phyloP scores from a whole-genome alignment of 495 filamentous ascomycete genomes.

The Lentithecium fluviatile region DNA sequence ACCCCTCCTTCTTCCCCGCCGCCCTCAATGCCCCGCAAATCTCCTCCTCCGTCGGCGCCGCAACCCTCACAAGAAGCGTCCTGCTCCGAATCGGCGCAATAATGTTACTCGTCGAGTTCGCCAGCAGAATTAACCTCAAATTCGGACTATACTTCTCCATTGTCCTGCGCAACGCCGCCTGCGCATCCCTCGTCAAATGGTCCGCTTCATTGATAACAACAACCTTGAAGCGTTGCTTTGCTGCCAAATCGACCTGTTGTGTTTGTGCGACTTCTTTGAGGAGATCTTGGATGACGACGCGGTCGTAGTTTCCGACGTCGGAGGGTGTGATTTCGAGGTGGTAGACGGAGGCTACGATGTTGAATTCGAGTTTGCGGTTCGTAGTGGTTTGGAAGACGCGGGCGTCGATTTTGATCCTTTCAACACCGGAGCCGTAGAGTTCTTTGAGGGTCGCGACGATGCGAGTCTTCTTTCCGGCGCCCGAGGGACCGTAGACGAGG shows the following conservation, averaged over 20 bases:
- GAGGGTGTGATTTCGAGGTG: slow-evolving; percentile 97
- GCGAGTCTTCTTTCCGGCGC: slow-evolving; percentile 95
- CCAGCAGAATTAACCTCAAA: slow-evolving; percentile 82
- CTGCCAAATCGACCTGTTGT: slow-evolving; percentile 88
- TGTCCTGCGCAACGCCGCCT: slow-evolving; percentile 88
- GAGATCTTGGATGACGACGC: slow-evolving; percentile 91
- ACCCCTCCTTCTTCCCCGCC: slow-evolving; percentile 75
- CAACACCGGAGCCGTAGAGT: slow-evolving; percentile 85
- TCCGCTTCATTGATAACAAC: slow-evolving; percentile 99
- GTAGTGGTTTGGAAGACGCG: slow-evolving; percentile 92
- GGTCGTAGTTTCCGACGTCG: slow-evolving; percentile 94
- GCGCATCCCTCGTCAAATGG: slow-evolving; percentile 87
- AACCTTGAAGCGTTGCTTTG: slow-evolving; percentile 92
- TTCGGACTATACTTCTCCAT: slow-evolving; percentile 99
- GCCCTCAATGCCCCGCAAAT: slow-evolving; percentile 74
- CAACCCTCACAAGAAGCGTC: slow-evolving; percentile 85
- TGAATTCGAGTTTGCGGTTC: slow-evolving; percentile 98
- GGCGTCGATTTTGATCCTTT: slow-evolving; percentile 96
- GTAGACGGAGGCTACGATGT: slow-evolving; percentile 92
- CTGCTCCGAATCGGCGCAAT: slow-evolving; percentile 92
- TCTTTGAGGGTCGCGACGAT: slow-evolving; percentile 92
- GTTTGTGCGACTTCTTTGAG: slow-evolving; percentile 98
- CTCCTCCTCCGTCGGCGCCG: slow-evolving; percentile 80
- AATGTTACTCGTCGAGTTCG: slow-evolving; percentile 94
- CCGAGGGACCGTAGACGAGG: slow-evolving; percentile 92